Evolutionary conservation across 2,329 filamentous ascomycete species (phyloP).

Genomic region (Cercospora sp.): DNA sequence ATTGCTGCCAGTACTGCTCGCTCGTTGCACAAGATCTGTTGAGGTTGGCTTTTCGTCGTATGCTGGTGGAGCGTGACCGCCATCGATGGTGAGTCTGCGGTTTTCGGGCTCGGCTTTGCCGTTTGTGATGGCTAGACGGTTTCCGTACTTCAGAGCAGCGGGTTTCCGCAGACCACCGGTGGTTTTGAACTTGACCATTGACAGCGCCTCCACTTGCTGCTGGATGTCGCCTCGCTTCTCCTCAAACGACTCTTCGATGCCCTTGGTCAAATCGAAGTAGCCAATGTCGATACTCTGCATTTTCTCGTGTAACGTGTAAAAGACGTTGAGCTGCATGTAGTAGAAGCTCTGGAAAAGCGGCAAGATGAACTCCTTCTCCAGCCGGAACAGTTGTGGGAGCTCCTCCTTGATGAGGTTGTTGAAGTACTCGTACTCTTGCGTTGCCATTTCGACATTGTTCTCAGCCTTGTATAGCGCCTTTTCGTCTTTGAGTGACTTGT

Average conservation of each 20-base stretch:
- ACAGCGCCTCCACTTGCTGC: slow-evolving; percentile 77
- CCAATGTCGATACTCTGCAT: slow-evolving; percentile 98
- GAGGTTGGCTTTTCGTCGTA: slow-evolving; percentile 24
- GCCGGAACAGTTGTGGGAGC: slow-evolving; percentile 82
- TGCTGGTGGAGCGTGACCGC: slow-evolving; percentile 31
- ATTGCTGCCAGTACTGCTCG: slow-evolving; percentile 39
- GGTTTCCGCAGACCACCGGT: slow-evolving; percentile 66
- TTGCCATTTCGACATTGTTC: slow-evolving; percentile 84
- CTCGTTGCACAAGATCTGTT: slow-evolving; percentile 32
- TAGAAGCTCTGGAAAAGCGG: slow-evolving; percentile 99
- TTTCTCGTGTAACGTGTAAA: slow-evolving; percentile 95
- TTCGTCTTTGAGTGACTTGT: slow-evolving; percentile 93
- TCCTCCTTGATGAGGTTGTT: slow-evolving; percentile 97
- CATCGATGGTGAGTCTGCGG: slow-evolving; percentile 32
- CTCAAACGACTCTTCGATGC: slow-evolving; percentile 88
- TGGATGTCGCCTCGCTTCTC: slow-evolving; percentile 86
- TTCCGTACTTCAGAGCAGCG: slow-evolving; percentile 52
- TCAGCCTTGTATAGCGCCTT: slow-evolving; percentile 97
- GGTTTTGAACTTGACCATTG: slow-evolving; percentile 89
- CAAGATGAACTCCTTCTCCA: slow-evolving; percentile 93
- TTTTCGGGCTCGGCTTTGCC: slow-evolving; percentile 33
- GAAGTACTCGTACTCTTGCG: slow-evolving; percentile 96
- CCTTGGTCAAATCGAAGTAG: slow-evolving; percentile 90
- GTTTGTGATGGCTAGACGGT: slow-evolving; percentile 39
- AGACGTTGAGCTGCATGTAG: slow-evolving; percentile 99